phyloP scores from a whole-genome alignment of 345 rosid genomes.

The Kandelia obovata region DNA sequence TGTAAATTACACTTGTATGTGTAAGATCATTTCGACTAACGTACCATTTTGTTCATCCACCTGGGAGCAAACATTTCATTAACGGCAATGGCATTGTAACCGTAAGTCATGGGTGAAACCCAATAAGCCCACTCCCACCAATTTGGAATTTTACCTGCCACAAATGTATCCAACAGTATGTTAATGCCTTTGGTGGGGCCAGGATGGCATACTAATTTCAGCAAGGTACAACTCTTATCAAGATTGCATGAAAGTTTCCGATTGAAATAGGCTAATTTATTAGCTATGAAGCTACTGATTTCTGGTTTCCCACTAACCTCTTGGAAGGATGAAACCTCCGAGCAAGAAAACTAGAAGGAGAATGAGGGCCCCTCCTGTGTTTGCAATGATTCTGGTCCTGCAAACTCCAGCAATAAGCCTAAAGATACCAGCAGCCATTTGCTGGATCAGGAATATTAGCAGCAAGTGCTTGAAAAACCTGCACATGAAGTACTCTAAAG shows the following conservation, averaged over 20 bases:
- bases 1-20: background rate
- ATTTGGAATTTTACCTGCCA: conserved; percentile 57
- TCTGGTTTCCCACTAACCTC: background rate
- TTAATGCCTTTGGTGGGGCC: background rate
- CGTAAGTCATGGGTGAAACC: conserved; percentile 78
- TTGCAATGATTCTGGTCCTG: conserved; percentile 43
- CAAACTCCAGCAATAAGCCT: conserved; percentile 43
- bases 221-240: no score
- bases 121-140: conserved; percentile 97
- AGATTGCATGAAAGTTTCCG: no score
- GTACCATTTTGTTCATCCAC: conserved; percentile 69
- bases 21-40: background rate
- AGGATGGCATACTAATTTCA: background rate
- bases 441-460: conserved; percentile 35
- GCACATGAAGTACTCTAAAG: background rate
- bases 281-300: background rate
- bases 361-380: conserved; percentile 36
- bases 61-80: conserved; percentile 79
- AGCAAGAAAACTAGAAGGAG: conserved; percentile 42
- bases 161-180: background rate
- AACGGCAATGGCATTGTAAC: conserved; percentile 59
- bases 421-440: conserved; percentile 21
- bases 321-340: conserved; percentile 55
- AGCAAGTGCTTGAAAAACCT: conserved; percentile 61
- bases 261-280: background rate